phyloP scores from a whole-genome alignment of 768 basidiomycete genomes.

The Lyophyllum atratum region DNA sequence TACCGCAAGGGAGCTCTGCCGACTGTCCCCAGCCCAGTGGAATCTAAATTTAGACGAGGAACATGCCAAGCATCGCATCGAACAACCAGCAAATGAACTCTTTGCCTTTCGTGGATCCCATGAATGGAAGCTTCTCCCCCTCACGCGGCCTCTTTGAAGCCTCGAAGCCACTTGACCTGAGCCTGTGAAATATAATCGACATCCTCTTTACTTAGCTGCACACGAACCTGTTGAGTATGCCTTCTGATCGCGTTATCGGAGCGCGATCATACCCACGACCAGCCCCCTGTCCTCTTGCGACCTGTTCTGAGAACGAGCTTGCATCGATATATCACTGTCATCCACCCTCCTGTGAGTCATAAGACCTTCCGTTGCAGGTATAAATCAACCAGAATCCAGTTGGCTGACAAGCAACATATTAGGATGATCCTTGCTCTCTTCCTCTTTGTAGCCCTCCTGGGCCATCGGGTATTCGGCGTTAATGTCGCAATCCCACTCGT shows the following conservation, averaged over 20 bases:
- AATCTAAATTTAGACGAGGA: not conserved
- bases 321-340: not conserved
- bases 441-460: constrained; percentile 5
- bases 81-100: not conserved
- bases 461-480: constrained; percentile 11
- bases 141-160: not conserved
- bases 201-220: not conserved
- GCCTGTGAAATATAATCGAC: not conserved
- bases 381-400: not conserved
- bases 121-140: not conserved
- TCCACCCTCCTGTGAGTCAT: constrained; percentile 1
- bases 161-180: not conserved
- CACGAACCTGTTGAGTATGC: not conserved
- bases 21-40: not conserved
- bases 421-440: constrained; percentile 2
- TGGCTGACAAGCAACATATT: not conserved
- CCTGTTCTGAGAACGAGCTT: not conserved
- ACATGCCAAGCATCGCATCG: not conserved
- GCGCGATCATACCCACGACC: constrained; percentile 3
- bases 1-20: not conserved
- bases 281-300: not conserved
- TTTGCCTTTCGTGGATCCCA: not conserved
- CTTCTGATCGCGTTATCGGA: not conserved
- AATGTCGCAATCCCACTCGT: constrained; percentile 42
- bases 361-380: not conserved